Evolutionary conservation across 2,329 filamentous ascomycete species (phyloP).

Genomic region (Diplodia intermedia): DNA sequence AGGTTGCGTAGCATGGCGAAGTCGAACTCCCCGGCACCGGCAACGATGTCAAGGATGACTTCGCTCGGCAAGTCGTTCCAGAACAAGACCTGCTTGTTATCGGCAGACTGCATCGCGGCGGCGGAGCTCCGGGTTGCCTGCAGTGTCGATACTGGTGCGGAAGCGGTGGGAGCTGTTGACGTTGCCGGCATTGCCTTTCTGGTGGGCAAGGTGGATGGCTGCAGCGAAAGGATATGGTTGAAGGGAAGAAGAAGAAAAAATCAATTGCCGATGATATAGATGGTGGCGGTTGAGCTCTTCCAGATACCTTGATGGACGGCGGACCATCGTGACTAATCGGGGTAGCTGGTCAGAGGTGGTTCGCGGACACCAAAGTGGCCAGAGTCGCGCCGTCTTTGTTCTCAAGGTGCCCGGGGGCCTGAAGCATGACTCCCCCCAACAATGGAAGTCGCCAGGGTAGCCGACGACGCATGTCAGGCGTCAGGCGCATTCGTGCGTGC

Average conservation of each 20-base stretch:
- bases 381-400: neutral
- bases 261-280: neutral
- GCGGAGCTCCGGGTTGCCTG: neutral
- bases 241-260: neutral
- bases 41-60: constrained; percentile 21
- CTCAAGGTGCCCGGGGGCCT: neutral
- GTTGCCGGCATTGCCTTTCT: neutral
- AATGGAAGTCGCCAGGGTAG: constrained; percentile 1
- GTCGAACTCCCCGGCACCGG: constrained; percentile 20
- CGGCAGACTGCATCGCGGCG: neutral
- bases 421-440: neutral
- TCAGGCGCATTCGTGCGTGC: neutral
- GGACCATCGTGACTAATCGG: constrained; percentile 22
- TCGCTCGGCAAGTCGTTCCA: constrained; percentile 23
- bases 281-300: neutral
- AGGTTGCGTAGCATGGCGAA: constrained; percentile 18
- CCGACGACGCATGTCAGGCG: neutral
- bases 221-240: neutral
- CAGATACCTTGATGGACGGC: constrained; percentile 26
- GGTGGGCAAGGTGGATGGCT: neutral
- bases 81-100: neutral
- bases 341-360: neutral
- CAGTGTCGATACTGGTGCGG: neutral
- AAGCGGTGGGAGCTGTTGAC: neutral
- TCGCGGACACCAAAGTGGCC: constrained; percentile 19